Base-by-base conservation (phyloP, 345 rosid species). In the Xanthoceras sorbifolium region DNA sequence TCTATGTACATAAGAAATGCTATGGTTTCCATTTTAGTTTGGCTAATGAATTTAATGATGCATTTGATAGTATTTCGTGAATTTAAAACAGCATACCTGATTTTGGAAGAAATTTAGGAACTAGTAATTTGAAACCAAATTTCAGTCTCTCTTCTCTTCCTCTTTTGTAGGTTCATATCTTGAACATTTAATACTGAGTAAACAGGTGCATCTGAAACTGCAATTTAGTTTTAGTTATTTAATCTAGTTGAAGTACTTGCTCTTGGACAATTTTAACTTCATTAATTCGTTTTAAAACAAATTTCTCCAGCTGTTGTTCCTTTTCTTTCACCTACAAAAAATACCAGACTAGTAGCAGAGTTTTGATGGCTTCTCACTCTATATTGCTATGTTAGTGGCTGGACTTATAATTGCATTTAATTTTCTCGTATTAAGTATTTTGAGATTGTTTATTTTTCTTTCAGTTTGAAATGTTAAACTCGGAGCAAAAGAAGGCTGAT, bases 401-500 rank as follows among this genome's bases (percentile, higher is more conserved):
- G 31, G n/a, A 68, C 5, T 68, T 25, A 17, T 8, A 26, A 36
- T 26, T 32, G 29, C 26, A 18, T 32, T 52, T 9, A 40, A 54
- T 72, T 22, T 1, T 60, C 59, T 48, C 61, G 54, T 20, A 31
- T 3, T 64, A 5, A 38, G 36, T 50, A 25, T 32, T 29, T 72
- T 72, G 61, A 12, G 34, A 36, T 57, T 6, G 23, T 10, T 59
- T 50, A 68, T 79, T 44, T 17, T 69, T 34, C 48, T 77, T 80
- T 54, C 79, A 94, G 98, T 87, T 87, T 82, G 84, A 84, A 76
- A 87, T 62, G 73, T 98, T 97, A 68, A 84, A 82, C 61, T 38
- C 84, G 88, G 98, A 91, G 89, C 98, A 94, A 80, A 80, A 79
- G 31, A 93, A 88, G 80, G 94, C 85, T 34, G 87, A 91, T 71